phyloP scores from a whole-genome alignment of 495 filamentous ascomycete species.

The Evansstolkia leycettana region DNA sequence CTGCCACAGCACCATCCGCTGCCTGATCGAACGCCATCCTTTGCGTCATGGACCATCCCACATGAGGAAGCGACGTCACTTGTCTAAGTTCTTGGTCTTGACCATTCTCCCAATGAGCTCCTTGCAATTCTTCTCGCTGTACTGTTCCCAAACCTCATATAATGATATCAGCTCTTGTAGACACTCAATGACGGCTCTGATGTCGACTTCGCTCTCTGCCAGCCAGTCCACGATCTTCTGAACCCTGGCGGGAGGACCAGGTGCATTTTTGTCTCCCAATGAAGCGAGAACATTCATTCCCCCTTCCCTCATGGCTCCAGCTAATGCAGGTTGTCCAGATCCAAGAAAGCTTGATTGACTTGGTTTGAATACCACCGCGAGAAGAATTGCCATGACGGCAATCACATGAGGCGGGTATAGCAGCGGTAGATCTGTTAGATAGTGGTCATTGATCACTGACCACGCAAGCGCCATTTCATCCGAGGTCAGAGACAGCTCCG shows the following conservation, averaged over 20 bases:
- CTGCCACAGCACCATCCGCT: no score
- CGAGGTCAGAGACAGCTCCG: constrained; percentile 52
- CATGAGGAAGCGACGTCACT: constrained; percentile 26
- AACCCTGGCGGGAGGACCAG: constrained; percentile 40
- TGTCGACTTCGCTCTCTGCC: constrained; percentile 84
- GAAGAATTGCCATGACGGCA: constrained; percentile 78
- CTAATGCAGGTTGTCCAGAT: constrained; percentile 25
- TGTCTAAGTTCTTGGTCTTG: constrained; percentile 71
- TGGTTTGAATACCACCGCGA: constrained; percentile 67
- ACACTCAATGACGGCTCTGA: constrained; percentile 83
- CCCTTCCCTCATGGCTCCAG: constrained; percentile 27
- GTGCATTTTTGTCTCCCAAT: constrained; percentile 21
- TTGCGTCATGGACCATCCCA: neutral
- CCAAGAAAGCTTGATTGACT: constrained; percentile 32
- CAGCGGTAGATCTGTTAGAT: constrained; percentile 84
- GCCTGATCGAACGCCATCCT: constrained; percentile 1
- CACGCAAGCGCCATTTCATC: constrained; percentile 74
- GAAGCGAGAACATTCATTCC: constrained; percentile 29
- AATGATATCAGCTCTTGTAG: constrained; percentile 92
- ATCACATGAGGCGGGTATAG: constrained; percentile 83
- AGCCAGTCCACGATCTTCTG: constrained; percentile 74
- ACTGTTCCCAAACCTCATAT: constrained; percentile 86
- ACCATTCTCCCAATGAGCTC: constrained; percentile 73
- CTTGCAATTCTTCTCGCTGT: constrained; percentile 71
- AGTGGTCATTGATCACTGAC: constrained; percentile 91